These are phyloP conservation scores for Phytophthora capsici DNA, from an alignment of 352 stramenopile genomes.

Conservation along the genomic window DNA sequence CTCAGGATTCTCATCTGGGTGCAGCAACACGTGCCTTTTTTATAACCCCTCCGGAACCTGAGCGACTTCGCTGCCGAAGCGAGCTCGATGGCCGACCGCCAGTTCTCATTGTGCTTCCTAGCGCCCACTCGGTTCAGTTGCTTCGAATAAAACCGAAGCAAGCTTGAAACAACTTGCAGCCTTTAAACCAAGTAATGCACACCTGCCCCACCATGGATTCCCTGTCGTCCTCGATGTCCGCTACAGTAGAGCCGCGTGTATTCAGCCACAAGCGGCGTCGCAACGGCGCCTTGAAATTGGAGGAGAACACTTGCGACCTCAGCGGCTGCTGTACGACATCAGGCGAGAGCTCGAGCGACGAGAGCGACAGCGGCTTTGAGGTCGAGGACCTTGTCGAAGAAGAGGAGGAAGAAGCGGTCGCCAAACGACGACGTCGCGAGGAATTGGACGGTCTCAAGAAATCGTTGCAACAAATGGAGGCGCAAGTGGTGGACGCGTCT, in stretches of 20 bases:
- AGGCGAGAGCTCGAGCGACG: conserved; percentile 43
- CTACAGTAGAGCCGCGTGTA: not conserved
- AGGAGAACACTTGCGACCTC: not conserved
- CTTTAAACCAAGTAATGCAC: conserved; percentile 12
- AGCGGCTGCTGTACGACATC: conserved; percentile 32
- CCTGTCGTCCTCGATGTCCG: not conserved
- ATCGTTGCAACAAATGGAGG: conserved; percentile 49
- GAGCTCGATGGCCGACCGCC: conserved; percentile 2
- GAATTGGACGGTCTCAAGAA: conserved; percentile 40
- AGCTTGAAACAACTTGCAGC: not conserved
- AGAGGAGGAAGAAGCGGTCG: conserved; percentile 7
- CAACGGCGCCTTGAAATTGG: conserved; percentile 7
- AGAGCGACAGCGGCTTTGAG: conserved; percentile 26
- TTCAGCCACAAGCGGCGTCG: conserved; percentile 40
- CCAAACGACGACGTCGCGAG: conserved; percentile 45
- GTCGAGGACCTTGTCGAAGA: conserved; percentile 6
- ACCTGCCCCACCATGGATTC: conserved; percentile 3
- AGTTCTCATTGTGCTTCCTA: conserved; percentile 39
- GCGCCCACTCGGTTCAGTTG: conserved; percentile 7
- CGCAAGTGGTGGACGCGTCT: conserved; percentile 50
- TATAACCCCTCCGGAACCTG: conserved; percentile 31
- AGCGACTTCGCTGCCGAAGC: conserved; percentile 24
- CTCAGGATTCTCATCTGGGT: no score
- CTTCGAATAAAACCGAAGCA: not conserved
- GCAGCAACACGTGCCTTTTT: no score